A percentile compares a stretch with the other conserved stretches of the same genome.
These are phyloP conservation scores for Monosporascus sp. DNA, from an alignment of 2,329 filamentous ascomycete genomes.

Conservation along the genomic window DNA sequence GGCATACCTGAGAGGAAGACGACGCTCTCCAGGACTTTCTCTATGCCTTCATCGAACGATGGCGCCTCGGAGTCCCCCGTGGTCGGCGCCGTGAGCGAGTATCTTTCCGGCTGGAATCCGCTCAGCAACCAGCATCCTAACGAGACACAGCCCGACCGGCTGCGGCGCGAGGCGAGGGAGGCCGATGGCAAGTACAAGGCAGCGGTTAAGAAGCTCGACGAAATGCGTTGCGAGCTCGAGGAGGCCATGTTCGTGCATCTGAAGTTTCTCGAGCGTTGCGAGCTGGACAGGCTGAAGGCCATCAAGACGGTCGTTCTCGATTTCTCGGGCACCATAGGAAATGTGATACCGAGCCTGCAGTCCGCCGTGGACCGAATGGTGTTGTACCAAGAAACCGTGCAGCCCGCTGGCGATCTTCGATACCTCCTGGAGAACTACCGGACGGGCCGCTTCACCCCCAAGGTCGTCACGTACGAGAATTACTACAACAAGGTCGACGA, in stretches of 20 bases:
- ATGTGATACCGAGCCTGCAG: conserved; percentile 93
- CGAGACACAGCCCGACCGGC: conserved; percentile 79
- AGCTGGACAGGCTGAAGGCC: conserved; percentile 90
- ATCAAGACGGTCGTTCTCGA: conserved; percentile 98
- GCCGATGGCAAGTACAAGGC: conserved; percentile 91
- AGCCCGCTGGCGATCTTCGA: conserved; percentile 80
- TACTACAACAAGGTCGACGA: conserved; percentile 98
- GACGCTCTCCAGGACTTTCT: conserved; percentile 66
- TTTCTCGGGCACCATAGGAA: conserved; percentile 95
- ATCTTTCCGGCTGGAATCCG: conserved; percentile 87
- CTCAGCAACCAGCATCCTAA: conserved; percentile 87
- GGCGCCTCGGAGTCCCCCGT: conserved; percentile 69
- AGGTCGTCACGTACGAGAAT: conserved; percentile 91
- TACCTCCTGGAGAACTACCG: conserved; percentile 97
- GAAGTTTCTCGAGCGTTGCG: conserved; percentile 94
- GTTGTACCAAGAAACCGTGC: conserved; percentile 98
- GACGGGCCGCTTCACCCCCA: conserved; percentile 87
- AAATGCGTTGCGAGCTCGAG: conserved; percentile 88
- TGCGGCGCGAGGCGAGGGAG: conserved; percentile 84
- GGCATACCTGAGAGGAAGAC: conserved; percentile 86
- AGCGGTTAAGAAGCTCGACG: conserved; percentile 78
- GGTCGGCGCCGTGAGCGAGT: conserved; percentile 79
- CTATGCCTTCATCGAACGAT: conserved; percentile 56
- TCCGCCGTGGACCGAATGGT: conserved; percentile 98
- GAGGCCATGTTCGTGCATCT: conserved; percentile 90